phyloP scores from a whole-genome alignment of 1,139 yeast species.

The Lodderomyces oxycetoniae region DNA sequence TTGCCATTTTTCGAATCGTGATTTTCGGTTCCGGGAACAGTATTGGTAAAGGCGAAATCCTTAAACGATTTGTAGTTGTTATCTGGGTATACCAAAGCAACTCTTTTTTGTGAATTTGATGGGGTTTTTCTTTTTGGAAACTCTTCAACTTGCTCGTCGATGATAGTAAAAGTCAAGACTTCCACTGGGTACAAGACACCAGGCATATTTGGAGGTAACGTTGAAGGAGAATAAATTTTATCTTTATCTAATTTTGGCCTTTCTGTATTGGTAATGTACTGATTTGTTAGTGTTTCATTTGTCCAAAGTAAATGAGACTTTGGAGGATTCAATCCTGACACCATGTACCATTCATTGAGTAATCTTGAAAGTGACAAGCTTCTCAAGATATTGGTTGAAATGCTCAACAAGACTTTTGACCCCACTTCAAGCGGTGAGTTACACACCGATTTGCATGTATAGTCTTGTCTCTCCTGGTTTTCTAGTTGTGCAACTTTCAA shows the following conservation, averaged over 20 bases:
- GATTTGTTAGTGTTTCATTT: constrained; percentile 17
- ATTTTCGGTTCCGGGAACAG: neutral
- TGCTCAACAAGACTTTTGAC: constrained; percentile 20
- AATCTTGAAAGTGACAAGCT: constrained; percentile 22
- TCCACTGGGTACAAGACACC: constrained; percentile 29
- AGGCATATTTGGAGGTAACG: constrained; percentile 25
- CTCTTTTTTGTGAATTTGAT: constrained; percentile 15
- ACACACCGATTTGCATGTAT: constrained; percentile 2
- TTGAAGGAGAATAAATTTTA: constrained; percentile 17
- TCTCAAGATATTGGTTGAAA: constrained; percentile 24
- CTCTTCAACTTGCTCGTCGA: constrained; percentile 5
- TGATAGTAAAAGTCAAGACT: constrained; percentile 16
- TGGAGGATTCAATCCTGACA: constrained; percentile 23
- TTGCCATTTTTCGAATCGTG: neutral
- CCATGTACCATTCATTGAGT: constrained; percentile 33
- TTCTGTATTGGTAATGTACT: constrained; percentile 8
- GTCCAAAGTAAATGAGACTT: constrained; percentile 17
- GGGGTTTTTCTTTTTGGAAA: neutral
- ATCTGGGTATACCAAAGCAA: constrained; percentile 27
- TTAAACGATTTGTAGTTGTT: constrained; percentile 21
- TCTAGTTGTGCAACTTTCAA: neutral
- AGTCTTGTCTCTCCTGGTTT: neutral
- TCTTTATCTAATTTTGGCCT: constrained; percentile 12
- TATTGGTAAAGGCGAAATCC: constrained; percentile 9
- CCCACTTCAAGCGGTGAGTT: constrained; percentile 10